Base-by-base conservation (phyloP, 108 stramenopile species). In the Heterococcus sp. region DNA sequence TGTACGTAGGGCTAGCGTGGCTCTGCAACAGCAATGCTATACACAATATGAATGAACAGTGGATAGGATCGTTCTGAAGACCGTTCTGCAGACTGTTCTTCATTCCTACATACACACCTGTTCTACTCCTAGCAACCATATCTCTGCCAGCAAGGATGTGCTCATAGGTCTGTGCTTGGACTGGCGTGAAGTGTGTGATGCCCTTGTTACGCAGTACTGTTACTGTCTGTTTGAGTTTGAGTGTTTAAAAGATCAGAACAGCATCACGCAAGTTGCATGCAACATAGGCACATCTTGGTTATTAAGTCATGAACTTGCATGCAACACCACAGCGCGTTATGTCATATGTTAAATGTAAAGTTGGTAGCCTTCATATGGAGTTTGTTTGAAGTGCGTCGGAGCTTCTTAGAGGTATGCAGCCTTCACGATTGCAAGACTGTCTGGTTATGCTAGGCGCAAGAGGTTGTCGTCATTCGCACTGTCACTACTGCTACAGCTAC, bases 91-190 rank as follows among this genome's bases (percentile, higher is more conserved):
- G n/a, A n/a, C n/a, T n/a, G n/a, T n/a, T n/a, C n/a, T n/a, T n/a
- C n/a, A n/a, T n/a, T n/a, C n/a, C n/a, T n/a, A n/a, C n/a, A 21
- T 58, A 21, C 46, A 14, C 46, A 58, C 46, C 46, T 8, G 46
- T 58, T 58, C 46, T 58, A 21, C 46, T 58, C 72, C 73, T 81
- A 0, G 71, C 79, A 65, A 81, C 73, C 64, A 81, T 81, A 65
- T 81, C 79, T 26, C 79, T 40, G 1, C 79, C 79, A 1, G 71
- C 28, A 1, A 81, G 72, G 65, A 81, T 81, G 72, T 81, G 79
- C 64, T 81, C 79, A 72, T 81, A 81, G 1, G 79, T 81, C 63
- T 66, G 67, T 2, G 79, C 79, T 72, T 81, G 79, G 0, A 28
- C 11, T 8, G 46, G 46, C 46, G 46, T 58, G 46, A 58, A 58